phyloP scores from a whole-genome alignment of 2,329 filamentous ascomycete genomes.

The Pezicula carpinea region DNA sequence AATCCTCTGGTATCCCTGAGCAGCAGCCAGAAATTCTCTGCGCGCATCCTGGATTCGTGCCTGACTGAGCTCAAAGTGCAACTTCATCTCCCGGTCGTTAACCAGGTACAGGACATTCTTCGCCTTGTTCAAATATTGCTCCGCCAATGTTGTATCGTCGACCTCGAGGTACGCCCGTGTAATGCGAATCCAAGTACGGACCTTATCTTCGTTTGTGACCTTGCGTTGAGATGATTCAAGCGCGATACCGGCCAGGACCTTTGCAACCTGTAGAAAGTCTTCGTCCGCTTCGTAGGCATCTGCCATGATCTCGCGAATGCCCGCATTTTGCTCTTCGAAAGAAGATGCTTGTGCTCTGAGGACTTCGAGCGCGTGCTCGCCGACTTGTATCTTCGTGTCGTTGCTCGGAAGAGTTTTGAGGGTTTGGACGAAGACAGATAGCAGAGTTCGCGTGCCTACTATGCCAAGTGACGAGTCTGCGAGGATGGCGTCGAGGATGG shows the following conservation, averaged over 20 bases:
- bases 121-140: conserved; percentile 87
- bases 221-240: conserved; percentile 85
- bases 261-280: conserved; percentile 75
- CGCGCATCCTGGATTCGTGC: conserved; percentile 91
- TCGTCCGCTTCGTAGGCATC: conserved; percentile 78
- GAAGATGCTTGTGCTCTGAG: conserved; percentile 60
- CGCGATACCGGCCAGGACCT: conserved; percentile 74
- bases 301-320: conserved; percentile 75
- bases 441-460: conserved; percentile 26
- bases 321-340: conserved; percentile 80
- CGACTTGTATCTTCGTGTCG: conserved; percentile 70
- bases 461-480: conserved; percentile 25
- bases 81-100: conserved; percentile 64
- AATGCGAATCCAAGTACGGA: conserved; percentile 86
- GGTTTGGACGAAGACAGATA: conserved; percentile 52
- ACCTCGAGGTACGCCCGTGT: conserved; percentile 92
- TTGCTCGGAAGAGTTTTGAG: conserved; percentile 58
- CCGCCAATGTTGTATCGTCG: conserved; percentile 81
- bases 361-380: conserved; percentile 64
- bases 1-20: conserved; percentile 82
- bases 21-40: conserved; percentile 82
- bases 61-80: conserved; percentile 88
- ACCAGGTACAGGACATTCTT: conserved; percentile 87
- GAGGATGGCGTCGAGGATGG: conserved; percentile 28
- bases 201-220: conserved; percentile 77